Evolutionary conservation across 208 protist genomes (phyloP).

Genomic region (Trypanosoma congolense): DNA sequence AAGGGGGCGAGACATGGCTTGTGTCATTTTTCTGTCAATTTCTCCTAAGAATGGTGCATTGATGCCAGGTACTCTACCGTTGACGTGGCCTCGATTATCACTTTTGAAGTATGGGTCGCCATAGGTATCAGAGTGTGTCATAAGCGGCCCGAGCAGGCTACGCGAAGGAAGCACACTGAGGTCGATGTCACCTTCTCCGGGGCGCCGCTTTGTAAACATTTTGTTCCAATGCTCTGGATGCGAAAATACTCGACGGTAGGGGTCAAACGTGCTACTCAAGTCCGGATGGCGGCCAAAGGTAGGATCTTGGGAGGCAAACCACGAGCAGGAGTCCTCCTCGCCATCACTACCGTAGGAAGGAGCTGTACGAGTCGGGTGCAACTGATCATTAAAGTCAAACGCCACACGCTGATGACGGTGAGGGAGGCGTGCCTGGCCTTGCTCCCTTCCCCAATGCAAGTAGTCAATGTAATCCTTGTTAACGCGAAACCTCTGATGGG

Average conservation of each 20-base stretch:
- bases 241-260: constrained; percentile 78
- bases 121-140: constrained; percentile 74
- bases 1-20: constrained; percentile 79
- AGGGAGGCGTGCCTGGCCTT: constrained; percentile 82
- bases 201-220: constrained; percentile 82
- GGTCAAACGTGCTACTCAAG: constrained; percentile 58
- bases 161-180: constrained; percentile 48
- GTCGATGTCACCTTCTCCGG: constrained; percentile 80
- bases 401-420: constrained; percentile 88
- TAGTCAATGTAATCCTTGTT: constrained; percentile 91
- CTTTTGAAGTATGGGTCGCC: constrained; percentile 53
- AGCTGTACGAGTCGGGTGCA: constrained; percentile 63
- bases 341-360: background rate
- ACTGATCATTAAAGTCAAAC: constrained; percentile 85
- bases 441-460: constrained; percentile 88
- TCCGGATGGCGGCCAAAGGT: constrained; percentile 54
- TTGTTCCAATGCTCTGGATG: constrained; percentile 89
- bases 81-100: constrained; percentile 57
- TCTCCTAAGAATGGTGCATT: constrained; percentile 83
- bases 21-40: constrained; percentile 87
- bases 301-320: constrained; percentile 73
- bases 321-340: constrained; percentile 15
- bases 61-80: constrained; percentile 76
- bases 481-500: constrained; percentile 81
- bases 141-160: constrained; percentile 71